A percentile compares a stretch with the other conserved stretches of the same genome.
These are phyloP conservation scores for Chenopodium formosanum DNA, from an alignment of 148 eudicot genomes.

Conservation along the genomic window DNA sequence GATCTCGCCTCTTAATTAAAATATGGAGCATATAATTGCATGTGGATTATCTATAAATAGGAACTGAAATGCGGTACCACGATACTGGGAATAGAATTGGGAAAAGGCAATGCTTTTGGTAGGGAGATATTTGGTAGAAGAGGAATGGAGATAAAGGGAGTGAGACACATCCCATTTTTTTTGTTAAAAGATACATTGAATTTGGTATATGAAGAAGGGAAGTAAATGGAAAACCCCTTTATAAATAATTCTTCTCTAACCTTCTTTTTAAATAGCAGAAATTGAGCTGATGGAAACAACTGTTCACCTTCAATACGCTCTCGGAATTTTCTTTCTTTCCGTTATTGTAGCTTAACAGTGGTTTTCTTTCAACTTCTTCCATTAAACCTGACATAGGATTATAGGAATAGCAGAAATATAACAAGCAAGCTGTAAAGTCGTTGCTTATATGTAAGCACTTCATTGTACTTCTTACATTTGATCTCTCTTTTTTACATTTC, in stretches of 20 bases:
- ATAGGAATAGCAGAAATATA: too few species aligned
- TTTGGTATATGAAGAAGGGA: neutral
- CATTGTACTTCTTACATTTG: neutral
- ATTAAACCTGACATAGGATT: too few species aligned
- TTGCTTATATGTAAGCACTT: too few species aligned
- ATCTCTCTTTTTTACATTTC: too few species aligned
- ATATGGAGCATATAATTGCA: neutral
- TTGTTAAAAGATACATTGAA: too few species aligned
- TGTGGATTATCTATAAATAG: neutral
- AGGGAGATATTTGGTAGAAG: neutral
- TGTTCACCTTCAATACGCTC: neutral
- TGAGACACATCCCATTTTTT: too few species aligned
- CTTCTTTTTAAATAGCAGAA: neutral
- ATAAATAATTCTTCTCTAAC: too few species aligned
- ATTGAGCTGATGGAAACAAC: neutral
- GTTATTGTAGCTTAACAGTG: too few species aligned
- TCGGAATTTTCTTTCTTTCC: neutral
- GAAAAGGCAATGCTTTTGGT: neutral
- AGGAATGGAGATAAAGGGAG: neutral
- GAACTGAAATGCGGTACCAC: neutral
- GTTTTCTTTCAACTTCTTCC: too few species aligned
- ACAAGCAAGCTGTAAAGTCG: neutral
- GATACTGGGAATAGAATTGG: neutral
- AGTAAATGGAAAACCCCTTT: neutral
- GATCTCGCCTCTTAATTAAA: constrained; percentile 6